Conservation (phyloP, 2,329 filamentous ascomycete species). For the Botrytis hyacinthi region DNA sequence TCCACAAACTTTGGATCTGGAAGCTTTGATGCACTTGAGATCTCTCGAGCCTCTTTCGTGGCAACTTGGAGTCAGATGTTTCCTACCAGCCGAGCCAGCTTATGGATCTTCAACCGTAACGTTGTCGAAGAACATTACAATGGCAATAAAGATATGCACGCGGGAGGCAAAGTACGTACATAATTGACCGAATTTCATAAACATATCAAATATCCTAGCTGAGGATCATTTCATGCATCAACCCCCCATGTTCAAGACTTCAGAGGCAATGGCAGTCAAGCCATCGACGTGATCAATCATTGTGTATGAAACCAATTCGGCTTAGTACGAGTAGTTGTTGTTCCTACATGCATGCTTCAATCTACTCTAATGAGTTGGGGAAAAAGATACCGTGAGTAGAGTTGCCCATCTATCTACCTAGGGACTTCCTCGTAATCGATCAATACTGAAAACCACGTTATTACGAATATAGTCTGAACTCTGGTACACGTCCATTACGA, state of each 20-base stretch:
- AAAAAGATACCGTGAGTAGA: neutral
- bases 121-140: neutral
- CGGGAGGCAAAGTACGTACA: neutral
- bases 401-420: neutral
- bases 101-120: neutral
- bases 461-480: neutral
- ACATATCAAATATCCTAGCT: neutral
- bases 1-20: neutral
- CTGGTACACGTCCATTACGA: neutral
- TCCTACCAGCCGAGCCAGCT: neutral
- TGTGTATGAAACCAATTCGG: neutral
- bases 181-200: conserved; percentile 2
- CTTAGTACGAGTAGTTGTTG: neutral
- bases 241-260: neutral
- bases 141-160: neutral
- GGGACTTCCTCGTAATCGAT: neutral
- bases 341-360: neutral
- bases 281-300: neutral
- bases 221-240: conserved; percentile 16
- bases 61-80: neutral
- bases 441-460: neutral
- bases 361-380: neutral
- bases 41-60: conserved; percentile 7
- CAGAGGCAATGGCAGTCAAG: neutral
- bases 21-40: neutral